Evolutionary conservation across 352 stramenopile species (phyloP).

Genomic region (Globisporangium sylvaticum): DNA sequence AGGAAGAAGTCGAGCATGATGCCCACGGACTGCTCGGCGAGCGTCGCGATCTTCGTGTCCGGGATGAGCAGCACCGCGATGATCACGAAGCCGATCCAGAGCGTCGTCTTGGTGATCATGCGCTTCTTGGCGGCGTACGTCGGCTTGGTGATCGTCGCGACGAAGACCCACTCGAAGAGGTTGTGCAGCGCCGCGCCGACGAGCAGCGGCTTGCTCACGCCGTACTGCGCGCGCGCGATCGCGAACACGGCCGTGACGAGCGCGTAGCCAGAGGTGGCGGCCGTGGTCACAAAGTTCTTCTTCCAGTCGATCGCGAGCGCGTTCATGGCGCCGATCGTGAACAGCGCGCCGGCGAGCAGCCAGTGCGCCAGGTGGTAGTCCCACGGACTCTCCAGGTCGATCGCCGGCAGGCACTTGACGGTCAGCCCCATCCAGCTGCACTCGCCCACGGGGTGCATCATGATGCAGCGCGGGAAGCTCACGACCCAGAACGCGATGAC

Average conservation of each 20-base stretch:
- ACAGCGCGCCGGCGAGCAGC: conserved; percentile 14
- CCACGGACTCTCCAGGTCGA: conserved; percentile 8
- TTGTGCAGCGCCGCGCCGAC: conserved; percentile 17
- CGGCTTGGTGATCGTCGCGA: conserved; percentile 9
- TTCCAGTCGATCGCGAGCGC: conserved; percentile 1
- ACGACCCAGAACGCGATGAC: conserved; percentile 17
- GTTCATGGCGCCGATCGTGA: conserved; percentile 12
- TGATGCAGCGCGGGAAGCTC: conserved; percentile 16
- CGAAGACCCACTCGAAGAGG: conserved; percentile 16
- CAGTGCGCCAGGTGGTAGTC: conserved; percentile 16
- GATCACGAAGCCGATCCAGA: conserved; percentile 12
- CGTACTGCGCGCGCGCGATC: conserved; percentile 12
- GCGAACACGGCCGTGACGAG: conserved; percentile 11
- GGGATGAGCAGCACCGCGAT: conserved; percentile 5
- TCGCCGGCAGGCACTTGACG: conserved; percentile 14
- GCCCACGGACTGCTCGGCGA: conserved; percentile 14
- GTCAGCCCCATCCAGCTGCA: conserved; percentile 13
- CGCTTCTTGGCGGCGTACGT: conserved; percentile 5
- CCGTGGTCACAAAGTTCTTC: conserved; percentile 7
- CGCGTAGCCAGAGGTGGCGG: conserved; percentile 9
- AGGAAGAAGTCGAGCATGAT: conserved; percentile 21
- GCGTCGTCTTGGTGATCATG: conserved; percentile 9
- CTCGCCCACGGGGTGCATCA: conserved; percentile 13
- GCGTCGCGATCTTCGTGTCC: conserved; percentile 12
- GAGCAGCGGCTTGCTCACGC: conserved; percentile 11